A percentile compares a stretch with the other conserved stretches of the same genome.
Conservation (phyloP, 352 stramenopile species). For the Phytophthora sp. region DNA sequence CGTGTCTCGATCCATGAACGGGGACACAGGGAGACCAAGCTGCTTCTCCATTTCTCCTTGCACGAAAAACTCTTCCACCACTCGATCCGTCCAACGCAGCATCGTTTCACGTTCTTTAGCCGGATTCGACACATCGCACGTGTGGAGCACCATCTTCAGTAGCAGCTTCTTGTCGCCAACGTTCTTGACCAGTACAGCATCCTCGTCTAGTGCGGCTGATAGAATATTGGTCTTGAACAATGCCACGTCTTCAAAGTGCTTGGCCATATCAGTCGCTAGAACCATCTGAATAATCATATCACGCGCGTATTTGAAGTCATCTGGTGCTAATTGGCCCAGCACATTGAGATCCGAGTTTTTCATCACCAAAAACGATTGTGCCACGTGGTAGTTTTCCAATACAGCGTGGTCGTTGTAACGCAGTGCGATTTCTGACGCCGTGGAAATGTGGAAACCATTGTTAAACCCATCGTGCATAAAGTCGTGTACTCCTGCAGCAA, state of each 20-base stretch:
- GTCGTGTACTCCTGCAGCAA: slow-evolving; percentile 88
- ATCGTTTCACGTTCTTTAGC: slow-evolving; percentile 89
- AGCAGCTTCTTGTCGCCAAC: slow-evolving; percentile 88
- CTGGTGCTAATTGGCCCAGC: slow-evolving; percentile 67
- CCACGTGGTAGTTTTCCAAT: slow-evolving; percentile 90
- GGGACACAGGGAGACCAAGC: slow-evolving; percentile 86
- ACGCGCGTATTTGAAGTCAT: slow-evolving; percentile 87
- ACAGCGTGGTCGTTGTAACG: slow-evolving; percentile 91
- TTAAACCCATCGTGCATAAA: slow-evolving; percentile 92
- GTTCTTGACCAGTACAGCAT: slow-evolving; percentile 80
- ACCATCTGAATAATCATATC: slow-evolving; percentile 93
- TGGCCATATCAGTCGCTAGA: slow-evolving; percentile 90
- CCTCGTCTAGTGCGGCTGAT: slow-evolving; percentile 61
- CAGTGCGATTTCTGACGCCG: slow-evolving; percentile 85
- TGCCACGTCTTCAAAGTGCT: slow-evolving; percentile 89
- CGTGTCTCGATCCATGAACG: slow-evolving; percentile 94
- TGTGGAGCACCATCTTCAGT: slow-evolving; percentile 91
- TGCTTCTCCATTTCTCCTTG: slow-evolving; percentile 96
- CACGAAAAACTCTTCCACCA: slow-evolving; percentile 95
- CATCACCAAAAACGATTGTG: slow-evolving; percentile 91
- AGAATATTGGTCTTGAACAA: slow-evolving; percentile 91
- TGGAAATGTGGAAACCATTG: slow-evolving; percentile 91
- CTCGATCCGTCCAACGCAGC: slow-evolving; percentile 93
- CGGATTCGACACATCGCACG: slow-evolving; percentile 95
- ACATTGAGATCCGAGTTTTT: slow-evolving; percentile 88